Evolutionary conservation across 139 green algal species (phyloP).

Genomic region (Choricystis sp.): DNA sequence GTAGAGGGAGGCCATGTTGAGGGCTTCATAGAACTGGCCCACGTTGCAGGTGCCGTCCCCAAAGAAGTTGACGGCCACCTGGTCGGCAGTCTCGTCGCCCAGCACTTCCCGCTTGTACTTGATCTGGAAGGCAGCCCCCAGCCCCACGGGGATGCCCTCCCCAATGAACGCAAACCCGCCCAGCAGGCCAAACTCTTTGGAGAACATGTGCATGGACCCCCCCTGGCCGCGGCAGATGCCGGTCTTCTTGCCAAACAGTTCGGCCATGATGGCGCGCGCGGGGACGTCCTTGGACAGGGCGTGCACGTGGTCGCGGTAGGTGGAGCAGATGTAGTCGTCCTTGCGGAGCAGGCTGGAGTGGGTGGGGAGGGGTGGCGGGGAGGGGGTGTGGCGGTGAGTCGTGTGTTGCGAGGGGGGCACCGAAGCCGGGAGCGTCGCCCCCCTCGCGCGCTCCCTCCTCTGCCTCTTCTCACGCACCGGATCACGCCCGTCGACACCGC

Average conservation of each 20-base stretch:
- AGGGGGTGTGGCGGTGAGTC: not conserved
- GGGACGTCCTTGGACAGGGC: slow-evolving; percentile 81
- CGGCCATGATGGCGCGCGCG: slow-evolving; percentile 78
- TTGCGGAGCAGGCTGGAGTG: slow-evolving; percentile 26
- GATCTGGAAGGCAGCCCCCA: slow-evolving; percentile 82
- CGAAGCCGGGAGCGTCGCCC: not conserved
- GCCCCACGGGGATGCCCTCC: slow-evolving; percentile 89
- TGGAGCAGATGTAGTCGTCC: slow-evolving; percentile 87
- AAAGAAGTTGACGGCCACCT: slow-evolving; percentile 71
- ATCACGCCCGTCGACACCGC: slow-evolving; percentile 57
- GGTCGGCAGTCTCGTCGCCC: slow-evolving; percentile 54
- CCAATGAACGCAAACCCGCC: slow-evolving; percentile 96
- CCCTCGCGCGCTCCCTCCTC: too few relatives aligned
- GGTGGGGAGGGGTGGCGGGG: not conserved
- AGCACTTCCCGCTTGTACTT: slow-evolving; percentile 65
- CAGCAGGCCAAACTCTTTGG: slow-evolving; percentile 66
- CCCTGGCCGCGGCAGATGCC: slow-evolving; percentile 87
- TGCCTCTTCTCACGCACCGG: not conserved
- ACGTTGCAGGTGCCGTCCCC: slow-evolving; percentile 93
- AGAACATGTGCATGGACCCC: slow-evolving; percentile 98
- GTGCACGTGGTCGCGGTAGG: slow-evolving; percentile 97
- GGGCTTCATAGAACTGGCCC: slow-evolving; percentile 88
- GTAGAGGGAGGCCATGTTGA: slow-evolving; percentile 96
- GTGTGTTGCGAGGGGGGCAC: not conserved
- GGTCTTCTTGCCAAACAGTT: slow-evolving; percentile 98